Evolutionary conservation across 495 filamentous ascomycete genomes (phyloP), one percentile per base, ranked within the genome.

Genomic region (Penicillium goetzii): DNA sequence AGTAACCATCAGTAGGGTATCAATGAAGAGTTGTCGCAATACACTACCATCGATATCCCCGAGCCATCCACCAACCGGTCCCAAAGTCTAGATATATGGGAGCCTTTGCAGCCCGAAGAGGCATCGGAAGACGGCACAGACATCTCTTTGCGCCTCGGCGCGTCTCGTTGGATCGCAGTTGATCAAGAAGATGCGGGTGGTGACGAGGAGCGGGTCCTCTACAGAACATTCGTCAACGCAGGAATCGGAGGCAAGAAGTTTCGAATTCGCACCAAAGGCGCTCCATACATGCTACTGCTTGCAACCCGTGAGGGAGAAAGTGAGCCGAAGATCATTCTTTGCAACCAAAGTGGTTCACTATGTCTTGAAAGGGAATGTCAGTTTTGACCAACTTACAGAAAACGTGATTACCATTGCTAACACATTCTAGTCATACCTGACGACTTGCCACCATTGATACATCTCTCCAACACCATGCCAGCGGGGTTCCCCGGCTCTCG

Each of bases 201-300:
- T 14, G 40, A 43, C 17, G 40, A 43, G 0, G 40, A 43, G 9
- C 40, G 40, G 9, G 40, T 9, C 38, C 40, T 43, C 40, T 43
- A 43, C 17, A 7, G 40, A 43, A 10, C 40, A n/a, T 43, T 43
- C n/a, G 40, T 43, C 40, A 43, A 43, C 9, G 40, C 40, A 43
- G 40, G 40, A 43, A 43, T 43, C 1, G 40, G 40, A 19, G 40
- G 40, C n/a, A 43, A 43, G 17, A 43, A 43, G n/a, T 43, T 19
- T 43, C 17, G 40, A 43, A 43, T 43, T 19, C 40, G 40, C 6
- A 19, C 40, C 4, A 43, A 19, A 43, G 40, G 40, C 40, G 40
- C 40, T 19, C 40, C 40, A 43, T 43, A 43, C n/a, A 43, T 43
- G 40, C 40, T 43, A 19, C n/a, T 43, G n/a, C 40, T 43, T 43